phyloP scores from a whole-genome alignment of 345 rosid species.

The Lagerstroemia speciosa region DNA sequence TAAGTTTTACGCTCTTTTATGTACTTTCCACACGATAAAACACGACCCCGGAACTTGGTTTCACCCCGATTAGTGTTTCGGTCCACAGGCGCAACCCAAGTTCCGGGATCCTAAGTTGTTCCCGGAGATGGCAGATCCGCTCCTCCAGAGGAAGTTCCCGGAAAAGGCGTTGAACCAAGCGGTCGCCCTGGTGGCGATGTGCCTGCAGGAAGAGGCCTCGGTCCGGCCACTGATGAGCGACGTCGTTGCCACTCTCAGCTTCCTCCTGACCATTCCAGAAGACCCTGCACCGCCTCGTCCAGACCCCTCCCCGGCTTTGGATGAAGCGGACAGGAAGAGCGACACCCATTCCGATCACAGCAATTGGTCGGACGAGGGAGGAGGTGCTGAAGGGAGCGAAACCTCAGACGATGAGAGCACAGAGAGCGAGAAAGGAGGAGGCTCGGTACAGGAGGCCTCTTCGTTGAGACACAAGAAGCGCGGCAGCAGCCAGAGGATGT shows the following conservation, averaged over 20 bases:
- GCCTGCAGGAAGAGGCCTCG: slow-evolving; percentile 17
- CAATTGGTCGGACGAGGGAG: neutral
- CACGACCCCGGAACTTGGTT: too few relatives aligned
- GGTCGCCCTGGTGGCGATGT: slow-evolving; percentile 24
- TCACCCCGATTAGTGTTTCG: neutral
- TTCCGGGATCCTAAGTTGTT: slow-evolving; percentile 20
- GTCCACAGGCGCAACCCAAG: slow-evolving; percentile 19
- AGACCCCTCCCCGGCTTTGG: neutral
- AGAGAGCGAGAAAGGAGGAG: neutral
- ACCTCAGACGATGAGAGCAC: neutral
- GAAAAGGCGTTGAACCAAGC: slow-evolving; percentile 22
- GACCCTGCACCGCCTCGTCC: slow-evolving; percentile 1
- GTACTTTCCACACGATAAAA: too few relatives aligned
- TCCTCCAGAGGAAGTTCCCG: slow-evolving; percentile 15
- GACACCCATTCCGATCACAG: neutral
- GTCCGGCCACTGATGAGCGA: slow-evolving; percentile 12
- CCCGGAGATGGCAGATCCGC: slow-evolving; percentile 22
- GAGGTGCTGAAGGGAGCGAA: neutral
- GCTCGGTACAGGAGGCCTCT: neutral
- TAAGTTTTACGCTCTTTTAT: neutral
- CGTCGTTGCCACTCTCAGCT: slow-evolving; percentile 10
- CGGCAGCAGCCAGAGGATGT: slow-evolving; percentile 4
- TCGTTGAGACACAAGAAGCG: neutral
- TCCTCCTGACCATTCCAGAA: slow-evolving; percentile 10
- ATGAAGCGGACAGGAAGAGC: neutral